phyloP scores from a whole-genome alignment of 2,329 filamentous ascomycete genomes.

The Camillea tinctor region DNA sequence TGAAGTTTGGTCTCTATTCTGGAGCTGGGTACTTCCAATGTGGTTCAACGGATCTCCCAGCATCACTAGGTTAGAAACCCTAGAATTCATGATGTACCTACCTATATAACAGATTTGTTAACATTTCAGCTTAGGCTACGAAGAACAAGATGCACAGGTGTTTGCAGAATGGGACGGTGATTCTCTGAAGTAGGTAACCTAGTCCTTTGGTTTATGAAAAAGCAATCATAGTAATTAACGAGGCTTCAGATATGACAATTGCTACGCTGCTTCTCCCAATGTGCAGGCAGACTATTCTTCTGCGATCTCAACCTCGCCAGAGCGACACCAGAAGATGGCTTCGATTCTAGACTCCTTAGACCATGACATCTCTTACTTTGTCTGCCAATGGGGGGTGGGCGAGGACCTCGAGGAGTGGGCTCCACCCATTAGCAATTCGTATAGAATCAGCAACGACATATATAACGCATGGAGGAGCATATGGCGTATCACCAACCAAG shows the following conservation, averaged over 20 bases:
- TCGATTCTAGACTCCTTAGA: constrained; percentile 37
- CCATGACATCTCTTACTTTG: constrained; percentile 46
- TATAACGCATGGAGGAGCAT: constrained; percentile 50
- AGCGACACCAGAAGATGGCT: constrained; percentile 48
- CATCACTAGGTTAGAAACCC: constrained; percentile 38
- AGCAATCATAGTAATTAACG: neutral
- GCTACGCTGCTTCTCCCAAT: constrained; percentile 43
- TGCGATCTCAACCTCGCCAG: constrained; percentile 37
- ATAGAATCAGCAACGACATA: constrained; percentile 55
- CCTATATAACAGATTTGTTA: neutral
- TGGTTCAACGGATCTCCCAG: constrained; percentile 41
- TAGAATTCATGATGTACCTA: neutral
- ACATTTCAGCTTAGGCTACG: constrained; percentile 33
- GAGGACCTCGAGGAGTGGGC: constrained; percentile 47
- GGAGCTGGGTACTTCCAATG: constrained; percentile 47
- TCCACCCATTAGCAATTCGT: constrained; percentile 44
- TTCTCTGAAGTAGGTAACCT: constrained; percentile 51
- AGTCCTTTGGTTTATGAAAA: neutral
- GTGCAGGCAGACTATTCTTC: constrained; percentile 42
- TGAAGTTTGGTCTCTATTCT: constrained; percentile 57
- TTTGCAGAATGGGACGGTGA: constrained; percentile 47
- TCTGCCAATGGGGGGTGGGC: constrained; percentile 55
- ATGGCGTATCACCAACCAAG: constrained; percentile 52
- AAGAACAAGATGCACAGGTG: constrained; percentile 40
- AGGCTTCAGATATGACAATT: constrained; percentile 45